Percentiles rank a stretch among this genome's conserved stretches.
Conservation (phyloP, 2,329 filamentous ascomycete species). For the Colletotrichum agaves region DNA sequence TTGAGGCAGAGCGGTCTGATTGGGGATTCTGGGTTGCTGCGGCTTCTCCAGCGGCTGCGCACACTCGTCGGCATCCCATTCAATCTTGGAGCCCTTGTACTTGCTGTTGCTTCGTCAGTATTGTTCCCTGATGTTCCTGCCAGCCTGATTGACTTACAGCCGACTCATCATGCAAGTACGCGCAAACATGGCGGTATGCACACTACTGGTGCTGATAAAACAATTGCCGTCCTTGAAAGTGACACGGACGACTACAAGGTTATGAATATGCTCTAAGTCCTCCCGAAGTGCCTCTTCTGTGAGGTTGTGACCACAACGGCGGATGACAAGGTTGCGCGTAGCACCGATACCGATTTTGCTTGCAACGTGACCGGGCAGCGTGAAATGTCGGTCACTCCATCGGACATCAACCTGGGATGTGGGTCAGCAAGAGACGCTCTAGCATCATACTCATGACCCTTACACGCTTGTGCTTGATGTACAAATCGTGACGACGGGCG, state of each 20-base stretch:
- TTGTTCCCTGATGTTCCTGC: neutral
- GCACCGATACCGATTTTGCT: conserved; percentile 73
- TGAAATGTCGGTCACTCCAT: conserved; percentile 79
- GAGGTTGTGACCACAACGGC: conserved; percentile 65
- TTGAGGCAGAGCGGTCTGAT: conserved; percentile 45
- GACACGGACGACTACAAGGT: conserved; percentile 76
- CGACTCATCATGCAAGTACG: conserved; percentile 80
- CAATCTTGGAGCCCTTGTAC: conserved; percentile 78
- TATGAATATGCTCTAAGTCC: conserved; percentile 86
- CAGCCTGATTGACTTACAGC: conserved; percentile 50
- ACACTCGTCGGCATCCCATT: conserved; percentile 80
- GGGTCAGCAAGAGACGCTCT: neutral
- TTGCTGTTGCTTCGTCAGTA: conserved; percentile 57
- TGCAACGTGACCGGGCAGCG: conserved; percentile 70
- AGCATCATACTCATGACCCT: conserved; percentile 2
- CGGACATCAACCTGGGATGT: conserved; percentile 69
- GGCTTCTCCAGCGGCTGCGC: conserved; percentile 62
- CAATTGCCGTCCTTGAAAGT: conserved; percentile 68
- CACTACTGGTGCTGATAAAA: conserved; percentile 79
- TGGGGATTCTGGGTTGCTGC: conserved; percentile 42
- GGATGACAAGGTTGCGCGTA: conserved; percentile 79
- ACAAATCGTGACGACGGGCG: conserved; percentile 72
- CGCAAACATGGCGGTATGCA: conserved; percentile 80
- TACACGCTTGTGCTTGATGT: conserved; percentile 75
- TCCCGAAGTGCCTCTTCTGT: conserved; percentile 74